Conservation (phyloP, 768 basidiomycete species). For the Xanthoconium purpureum region DNA sequence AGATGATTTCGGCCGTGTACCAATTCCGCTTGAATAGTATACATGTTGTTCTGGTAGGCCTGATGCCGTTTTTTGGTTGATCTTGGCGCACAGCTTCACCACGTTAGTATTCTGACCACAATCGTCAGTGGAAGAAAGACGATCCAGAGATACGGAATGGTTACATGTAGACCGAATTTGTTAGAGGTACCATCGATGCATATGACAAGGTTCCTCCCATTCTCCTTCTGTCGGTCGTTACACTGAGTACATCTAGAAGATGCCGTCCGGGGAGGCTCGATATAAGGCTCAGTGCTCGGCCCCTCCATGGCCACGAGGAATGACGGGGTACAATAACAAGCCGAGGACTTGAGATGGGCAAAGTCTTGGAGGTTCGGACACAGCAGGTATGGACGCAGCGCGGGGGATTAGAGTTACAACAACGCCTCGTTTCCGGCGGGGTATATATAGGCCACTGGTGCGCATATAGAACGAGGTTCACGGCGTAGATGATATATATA, state of each 20-base stretch:
- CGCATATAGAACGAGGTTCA: too few relatives aligned
- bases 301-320: neutral
- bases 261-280: neutral
- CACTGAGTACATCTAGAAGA: conserved; percentile 11
- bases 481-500: too few relatives aligned
- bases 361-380: neutral
- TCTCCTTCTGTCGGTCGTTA: conserved; percentile 7
- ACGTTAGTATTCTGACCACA: conserved; percentile 36
- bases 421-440: too few relatives aligned
- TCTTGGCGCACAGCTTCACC: conserved; percentile 33
- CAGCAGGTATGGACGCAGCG: too few relatives aligned
- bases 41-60: conserved; percentile 24
- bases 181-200: conserved; percentile 27
- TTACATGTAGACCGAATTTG: conserved; percentile 19
- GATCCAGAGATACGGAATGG: neutral
- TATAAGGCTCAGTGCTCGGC: neutral
- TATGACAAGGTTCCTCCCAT: conserved; percentile 21
- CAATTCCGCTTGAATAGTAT: conserved; percentile 10
- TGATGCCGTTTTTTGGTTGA: conserved; percentile 16
- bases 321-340: neutral
- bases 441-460: too few relatives aligned
- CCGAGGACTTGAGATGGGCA: too few relatives aligned
- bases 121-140: conserved; percentile 3
- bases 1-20: too few relatives aligned
- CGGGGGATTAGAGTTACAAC: too few relatives aligned